These are phyloP conservation scores for Globisporangium takayamanum DNA, from an alignment of 352 stramenopile genomes.

Conservation along the genomic window DNA sequence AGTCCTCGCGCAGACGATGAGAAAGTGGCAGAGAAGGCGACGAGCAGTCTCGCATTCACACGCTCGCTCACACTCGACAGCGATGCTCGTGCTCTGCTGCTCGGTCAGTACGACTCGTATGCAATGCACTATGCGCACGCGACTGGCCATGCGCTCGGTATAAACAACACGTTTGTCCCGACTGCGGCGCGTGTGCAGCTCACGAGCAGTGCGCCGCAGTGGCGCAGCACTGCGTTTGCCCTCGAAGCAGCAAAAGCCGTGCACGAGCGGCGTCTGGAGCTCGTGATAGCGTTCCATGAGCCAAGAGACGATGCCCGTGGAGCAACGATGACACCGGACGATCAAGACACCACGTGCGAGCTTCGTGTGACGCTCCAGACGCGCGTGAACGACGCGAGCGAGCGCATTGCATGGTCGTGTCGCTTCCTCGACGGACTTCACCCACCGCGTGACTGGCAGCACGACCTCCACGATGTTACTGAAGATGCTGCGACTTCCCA, in stretches of 20 bases:
- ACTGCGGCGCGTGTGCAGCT: slow-evolving; percentile 33
- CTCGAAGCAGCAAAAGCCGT: slow-evolving; percentile 40
- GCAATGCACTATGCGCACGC: slow-evolving; percentile 21
- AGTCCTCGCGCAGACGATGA: slow-evolving; percentile 9
- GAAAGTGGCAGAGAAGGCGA: background rate
- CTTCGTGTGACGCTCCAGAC: slow-evolving; percentile 33
- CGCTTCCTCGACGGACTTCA: slow-evolving; percentile 10
- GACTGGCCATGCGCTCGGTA: slow-evolving; percentile 5
- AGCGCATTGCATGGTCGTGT: slow-evolving; percentile 36
- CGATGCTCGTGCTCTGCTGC: background rate
- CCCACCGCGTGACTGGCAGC: slow-evolving; percentile 10
- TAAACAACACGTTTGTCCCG: slow-evolving; percentile 11
- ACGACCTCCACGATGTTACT: background rate
- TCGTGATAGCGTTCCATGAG: slow-evolving; percentile 19
- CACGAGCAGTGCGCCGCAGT: slow-evolving; percentile 17
- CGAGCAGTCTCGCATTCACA: slow-evolving; percentile 16
- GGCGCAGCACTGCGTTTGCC: slow-evolving; percentile 28
- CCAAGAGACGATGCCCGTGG: background rate
- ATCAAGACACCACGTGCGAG: slow-evolving; percentile 8
- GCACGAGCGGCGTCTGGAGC: slow-evolving; percentile 12
- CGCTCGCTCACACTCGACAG: slow-evolving; percentile 8
- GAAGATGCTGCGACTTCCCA: too few species aligned
- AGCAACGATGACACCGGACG: background rate
- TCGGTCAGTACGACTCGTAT: slow-evolving; percentile 38
- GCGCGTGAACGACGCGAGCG: slow-evolving; percentile 18